Base-by-base conservation (phyloP, 2,329 filamentous ascomycete species). In the Ceratocystiopsis sp. region DNA sequence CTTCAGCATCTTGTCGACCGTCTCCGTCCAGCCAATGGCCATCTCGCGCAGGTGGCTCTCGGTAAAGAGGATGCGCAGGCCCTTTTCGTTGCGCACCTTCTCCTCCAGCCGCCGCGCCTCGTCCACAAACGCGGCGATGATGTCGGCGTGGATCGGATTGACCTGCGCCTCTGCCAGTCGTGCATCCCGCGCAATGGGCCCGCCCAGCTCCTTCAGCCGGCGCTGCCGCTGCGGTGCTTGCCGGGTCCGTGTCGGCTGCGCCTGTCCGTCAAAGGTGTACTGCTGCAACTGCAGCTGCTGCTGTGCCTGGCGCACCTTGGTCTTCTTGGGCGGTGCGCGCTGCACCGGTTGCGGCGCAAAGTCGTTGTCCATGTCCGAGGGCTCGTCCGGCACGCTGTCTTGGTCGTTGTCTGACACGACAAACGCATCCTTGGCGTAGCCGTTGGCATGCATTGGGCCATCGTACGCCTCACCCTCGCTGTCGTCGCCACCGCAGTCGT, bases 1-100 rank as follows among this genome's bases (percentile, higher is more conserved):
- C 10, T 59, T 58, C 32, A 60, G 62, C 75, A 91, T 81, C 45
- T 75, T 63, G 15, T 72, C 68, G 11, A 74, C 53, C 10, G 66
- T 73, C 9, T 63, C 66, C 1, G 81, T 82, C 66, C 81, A 80
- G 33, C 66, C 60, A 41, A 85, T 73, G 13, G 73, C 78, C 80
- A 91, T 87, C 50, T 80, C 71, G 34, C 78, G 73, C 41, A 86
- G 68, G 14, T 84, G 68, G 18, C 66, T 67, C 47, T 85, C 78
- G 0, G 75, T 77, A 55, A 91, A 91, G 1, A 79, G 63, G 4
- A 71, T 67, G 10, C 73, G 68, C 32, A 80, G 59, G 5, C 65
- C 63, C 41, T 73, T 72, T 19, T 65, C 64, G 48, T 75, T 72
- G 51, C 79, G 71, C 19, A 87, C 64, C 1, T 67, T 62, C 51